Base-by-base conservation (phyloP, 2,329 filamentous ascomycete species). In the Harringtonia aguacate region DNA sequence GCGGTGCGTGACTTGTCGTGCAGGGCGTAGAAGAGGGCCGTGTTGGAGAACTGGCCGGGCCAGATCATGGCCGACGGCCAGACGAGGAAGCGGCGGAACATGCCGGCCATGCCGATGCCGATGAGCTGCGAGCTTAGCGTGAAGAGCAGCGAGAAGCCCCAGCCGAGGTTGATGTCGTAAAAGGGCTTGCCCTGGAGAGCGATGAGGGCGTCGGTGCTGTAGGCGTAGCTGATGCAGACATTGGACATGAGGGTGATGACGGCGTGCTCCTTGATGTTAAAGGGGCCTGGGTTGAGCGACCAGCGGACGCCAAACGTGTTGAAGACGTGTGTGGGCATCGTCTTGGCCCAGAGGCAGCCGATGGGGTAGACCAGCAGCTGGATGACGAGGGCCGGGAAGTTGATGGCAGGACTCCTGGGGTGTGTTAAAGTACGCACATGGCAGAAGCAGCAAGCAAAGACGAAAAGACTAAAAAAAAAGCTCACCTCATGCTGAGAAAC, bases 211-310 rank as follows among this genome's bases (percentile, higher is more conserved):
- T 68, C 65, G 52, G 67, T 59, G 1, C 69, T 71, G 51, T 73
- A 73, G 0, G 69, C 70, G 52, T 61, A 66, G 13, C 69, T 68
- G 13, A 73, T 34, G 28, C 18, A 70, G 3, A 29, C 47, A 55
- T 81, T 81, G 44, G 79, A 75, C 72, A 77, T 76, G 56, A 77
- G 73, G 27, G 69, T 67, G 47, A 77, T 72, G 40, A 77, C 58
- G 63, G 74, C 67, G 53, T 79, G 75, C 56, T 79, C 75, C 58
- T 79, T 79, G 53, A 69, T 70, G 43, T 69, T 72, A 54, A 79
- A 79, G 2, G 68, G 69, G 0, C 73, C 73, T 0, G 74, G 73
- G 52, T 77, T 77, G 14, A 76, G 62, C 6, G 64, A 67, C 53
- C 72, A 68, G 18, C 65, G 62, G 20, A 63, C 52, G 10, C 69